Conservation (phyloP, 2,329 filamentous ascomycete species). For the Alternaria novae-zelandiae region DNA sequence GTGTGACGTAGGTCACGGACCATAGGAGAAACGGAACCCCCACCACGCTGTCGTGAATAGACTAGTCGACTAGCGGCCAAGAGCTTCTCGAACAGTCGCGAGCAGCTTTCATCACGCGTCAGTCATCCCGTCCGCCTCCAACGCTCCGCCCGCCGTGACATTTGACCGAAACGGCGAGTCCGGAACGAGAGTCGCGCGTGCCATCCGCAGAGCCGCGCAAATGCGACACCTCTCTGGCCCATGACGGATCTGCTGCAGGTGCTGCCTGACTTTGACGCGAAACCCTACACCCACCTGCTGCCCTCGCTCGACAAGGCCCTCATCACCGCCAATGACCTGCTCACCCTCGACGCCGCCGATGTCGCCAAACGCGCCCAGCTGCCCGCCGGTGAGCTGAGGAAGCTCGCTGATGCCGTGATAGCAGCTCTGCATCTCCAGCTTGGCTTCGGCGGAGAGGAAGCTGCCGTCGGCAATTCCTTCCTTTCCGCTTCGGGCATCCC, state of each 20-base stretch:
- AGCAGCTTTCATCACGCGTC: constrained; percentile 9
- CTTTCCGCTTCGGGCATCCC: constrained; percentile 17
- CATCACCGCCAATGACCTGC: constrained; percentile 81
- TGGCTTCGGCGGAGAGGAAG: constrained; percentile 47
- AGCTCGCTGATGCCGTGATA: constrained; percentile 71
- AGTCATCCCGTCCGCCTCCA: not conserved
- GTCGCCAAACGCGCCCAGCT: constrained; percentile 85
- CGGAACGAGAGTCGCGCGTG: constrained; percentile 22
- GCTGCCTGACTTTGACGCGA: constrained; percentile 78
- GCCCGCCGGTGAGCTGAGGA: constrained; percentile 79
- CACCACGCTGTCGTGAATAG: not conserved
- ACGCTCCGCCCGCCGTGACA: not conserved
- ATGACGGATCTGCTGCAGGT: constrained; percentile 89
- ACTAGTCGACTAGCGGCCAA: not conserved
- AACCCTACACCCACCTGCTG: constrained; percentile 75
- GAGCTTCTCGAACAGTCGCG: not conserved
- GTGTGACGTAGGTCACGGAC: constrained; percentile 24
- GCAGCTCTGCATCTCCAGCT: constrained; percentile 70
- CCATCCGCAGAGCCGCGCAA: constrained; percentile 43
- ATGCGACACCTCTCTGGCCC: constrained; percentile 33
- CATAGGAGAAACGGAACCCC: constrained; percentile 25
- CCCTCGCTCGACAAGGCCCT: constrained; percentile 78
- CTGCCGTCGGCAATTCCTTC: constrained; percentile 19
- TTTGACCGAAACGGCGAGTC: constrained; percentile 2
- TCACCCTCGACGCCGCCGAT: constrained; percentile 81